A percentile compares a stretch with the other conserved stretches of the same genome.
These are phyloP conservation scores for Lasiodiplodia sp. DNA, from an alignment of 2,329 filamentous ascomycete species.

Conservation along the genomic window DNA sequence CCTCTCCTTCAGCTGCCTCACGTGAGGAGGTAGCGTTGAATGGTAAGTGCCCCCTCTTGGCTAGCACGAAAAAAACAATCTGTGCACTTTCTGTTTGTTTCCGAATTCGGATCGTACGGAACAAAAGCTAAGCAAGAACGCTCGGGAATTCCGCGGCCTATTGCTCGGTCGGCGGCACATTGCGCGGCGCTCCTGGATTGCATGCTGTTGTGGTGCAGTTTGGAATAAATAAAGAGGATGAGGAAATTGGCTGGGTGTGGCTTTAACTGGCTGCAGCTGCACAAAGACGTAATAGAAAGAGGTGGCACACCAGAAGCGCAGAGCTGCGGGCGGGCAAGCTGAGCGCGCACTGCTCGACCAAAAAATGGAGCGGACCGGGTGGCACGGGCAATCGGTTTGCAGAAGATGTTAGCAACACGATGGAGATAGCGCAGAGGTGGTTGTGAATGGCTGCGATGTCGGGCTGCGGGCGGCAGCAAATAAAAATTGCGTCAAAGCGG, in stretches of 20 bases:
- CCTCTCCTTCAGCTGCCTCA: too few species aligned
- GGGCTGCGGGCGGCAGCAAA: background rate
- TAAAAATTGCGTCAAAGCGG: conserved; percentile 8
- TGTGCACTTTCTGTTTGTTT: background rate
- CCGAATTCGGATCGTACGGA: background rate
- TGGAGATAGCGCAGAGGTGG: background rate
- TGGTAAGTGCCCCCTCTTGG: background rate
- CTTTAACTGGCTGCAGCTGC: background rate
- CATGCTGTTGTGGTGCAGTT: background rate
- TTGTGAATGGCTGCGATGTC: conserved; percentile 16
- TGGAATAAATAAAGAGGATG: background rate
- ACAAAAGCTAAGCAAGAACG: background rate
- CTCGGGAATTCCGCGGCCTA: conserved; percentile 3
- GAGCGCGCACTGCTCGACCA: background rate
- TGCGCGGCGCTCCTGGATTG: background rate
- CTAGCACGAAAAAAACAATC: background rate
- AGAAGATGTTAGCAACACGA: conserved; percentile 11
- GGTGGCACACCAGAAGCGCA: background rate
- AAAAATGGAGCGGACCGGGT: background rate
- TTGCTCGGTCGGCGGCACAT: background rate
- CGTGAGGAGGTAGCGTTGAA: background rate
- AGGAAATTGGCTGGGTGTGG: background rate
- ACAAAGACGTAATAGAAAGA: background rate
- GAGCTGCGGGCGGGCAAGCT: background rate
- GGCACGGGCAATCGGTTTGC: conserved; percentile 19